Percentiles rank a stretch among this genome's conserved stretches.
Conservation (phyloP, 768 basidiomycete species). For the Kwoniella botswanensis region DNA sequence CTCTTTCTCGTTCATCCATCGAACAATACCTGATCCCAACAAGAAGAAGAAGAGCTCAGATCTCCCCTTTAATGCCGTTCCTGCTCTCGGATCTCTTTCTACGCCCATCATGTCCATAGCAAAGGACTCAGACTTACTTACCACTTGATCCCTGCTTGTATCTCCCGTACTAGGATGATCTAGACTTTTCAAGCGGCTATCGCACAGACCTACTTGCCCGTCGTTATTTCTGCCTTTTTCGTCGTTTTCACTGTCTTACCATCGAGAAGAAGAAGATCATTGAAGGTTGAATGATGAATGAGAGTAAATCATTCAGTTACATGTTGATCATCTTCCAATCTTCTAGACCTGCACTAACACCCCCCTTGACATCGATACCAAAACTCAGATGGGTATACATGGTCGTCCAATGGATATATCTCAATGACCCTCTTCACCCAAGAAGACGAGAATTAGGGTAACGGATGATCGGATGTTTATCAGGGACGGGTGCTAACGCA, state of each 20-base stretch:
- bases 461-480: conserved; percentile 1
- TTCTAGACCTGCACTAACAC: too few species aligned
- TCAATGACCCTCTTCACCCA: neutral
- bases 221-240: neutral
- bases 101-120: neutral
- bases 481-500: neutral
- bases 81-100: neutral
- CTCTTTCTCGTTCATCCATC: too few species aligned
- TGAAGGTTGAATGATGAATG: neutral
- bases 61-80: neutral
- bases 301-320: neutral
- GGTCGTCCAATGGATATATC: neutral
- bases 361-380: neutral
- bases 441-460: neutral
- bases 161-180: neutral
- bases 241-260: neutral
- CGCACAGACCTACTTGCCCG: neutral
- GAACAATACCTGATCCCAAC: too few species aligned
- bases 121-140: neutral
- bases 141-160: neutral
- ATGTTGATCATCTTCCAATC: conserved; percentile 4
- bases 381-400: neutral
- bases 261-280: too few species aligned
- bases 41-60: neutral
- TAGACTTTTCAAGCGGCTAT: neutral